phyloP scores from a whole-genome alignment of 208 protist species.

The Leishmania braziliensis region DNA sequence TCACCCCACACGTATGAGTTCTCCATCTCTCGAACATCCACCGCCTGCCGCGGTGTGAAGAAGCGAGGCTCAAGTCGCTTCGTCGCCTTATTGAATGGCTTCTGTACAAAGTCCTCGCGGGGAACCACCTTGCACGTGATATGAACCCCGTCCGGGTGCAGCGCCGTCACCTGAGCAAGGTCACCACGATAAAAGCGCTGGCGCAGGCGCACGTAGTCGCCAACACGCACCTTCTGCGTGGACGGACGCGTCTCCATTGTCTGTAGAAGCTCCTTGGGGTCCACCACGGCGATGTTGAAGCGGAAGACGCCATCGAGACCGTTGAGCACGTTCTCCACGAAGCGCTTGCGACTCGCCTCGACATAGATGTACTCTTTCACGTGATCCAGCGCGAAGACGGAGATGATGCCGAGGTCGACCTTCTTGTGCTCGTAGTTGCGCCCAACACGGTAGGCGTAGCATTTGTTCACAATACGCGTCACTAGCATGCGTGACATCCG shows the following conservation, averaged over 20 bases:
- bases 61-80: constrained; percentile 69
- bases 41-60: constrained; percentile 73
- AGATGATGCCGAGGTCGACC: constrained; percentile 91
- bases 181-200: constrained; percentile 86
- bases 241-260: constrained; percentile 84
- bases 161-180: constrained; percentile 74
- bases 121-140: constrained; percentile 84
- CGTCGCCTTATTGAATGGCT: constrained; percentile 76
- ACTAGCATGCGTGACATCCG: constrained; percentile 86
- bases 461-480: constrained; percentile 93
- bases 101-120: constrained; percentile 86
- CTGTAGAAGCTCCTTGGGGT: constrained; percentile 87
- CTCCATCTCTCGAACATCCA: constrained; percentile 57
- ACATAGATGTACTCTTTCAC: constrained; percentile 94
- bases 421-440: constrained; percentile 77
- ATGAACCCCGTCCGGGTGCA: constrained; percentile 60
- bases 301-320: constrained; percentile 87
- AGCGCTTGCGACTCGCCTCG: constrained; percentile 87
- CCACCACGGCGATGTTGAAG: constrained; percentile 85
- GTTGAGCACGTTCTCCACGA: constrained; percentile 89
- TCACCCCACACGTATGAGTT: constrained; percentile 83
- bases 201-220: constrained; percentile 82
- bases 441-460: constrained; percentile 85
- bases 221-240: constrained; percentile 67
- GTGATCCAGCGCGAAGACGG: constrained; percentile 91